Percentiles rank a stretch among this genome's conserved stretches.
phyloP scores from a whole-genome alignment of 2,329 filamentous ascomycete genomes.

The Chaetomium strumarium region DNA sequence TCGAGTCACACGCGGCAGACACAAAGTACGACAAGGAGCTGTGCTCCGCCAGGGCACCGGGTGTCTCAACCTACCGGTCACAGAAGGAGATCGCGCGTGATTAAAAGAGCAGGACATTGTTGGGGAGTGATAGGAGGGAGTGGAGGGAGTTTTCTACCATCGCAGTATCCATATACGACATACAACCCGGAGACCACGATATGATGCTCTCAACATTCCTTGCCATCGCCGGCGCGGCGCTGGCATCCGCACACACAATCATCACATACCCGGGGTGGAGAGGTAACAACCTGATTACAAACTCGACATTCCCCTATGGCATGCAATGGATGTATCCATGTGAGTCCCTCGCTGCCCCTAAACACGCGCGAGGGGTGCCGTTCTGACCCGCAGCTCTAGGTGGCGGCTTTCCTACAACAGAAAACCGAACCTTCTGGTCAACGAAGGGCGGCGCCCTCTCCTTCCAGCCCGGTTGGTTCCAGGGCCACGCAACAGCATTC shows the following conservation, averaged over 20 bases:
- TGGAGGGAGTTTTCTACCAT: not conserved
- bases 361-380: not conserved
- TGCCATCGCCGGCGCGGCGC: slow-evolving; percentile 40
- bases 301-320: slow-evolving; percentile 74
- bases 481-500: slow-evolving; percentile 74
- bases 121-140: not conserved
- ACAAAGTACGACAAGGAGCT: slow-evolving; percentile 16
- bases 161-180: not conserved
- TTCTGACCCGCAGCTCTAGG: slow-evolving; percentile 45
- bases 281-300: slow-evolving; percentile 79
- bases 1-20: slow-evolving; percentile 8
- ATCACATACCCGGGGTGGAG: slow-evolving; percentile 82
- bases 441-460: slow-evolving; percentile 78
- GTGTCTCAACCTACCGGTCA: no score
- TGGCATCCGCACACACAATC: slow-evolving; percentile 67
- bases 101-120: slow-evolving; percentile 1
- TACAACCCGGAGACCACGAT: slow-evolving; percentile 22
- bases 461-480: slow-evolving; percentile 94
- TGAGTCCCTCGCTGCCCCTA: slow-evolving; percentile 42
- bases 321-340: slow-evolving; percentile 97
- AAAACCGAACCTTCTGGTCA: slow-evolving; percentile 90
- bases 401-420: slow-evolving; percentile 70
- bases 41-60: slow-evolving; percentile 5
- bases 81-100: no score
- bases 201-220: slow-evolving; percentile 45